phyloP scores from a whole-genome alignment of 2,329 filamentous ascomycete genomes.

The Epichloe hybrida region DNA sequence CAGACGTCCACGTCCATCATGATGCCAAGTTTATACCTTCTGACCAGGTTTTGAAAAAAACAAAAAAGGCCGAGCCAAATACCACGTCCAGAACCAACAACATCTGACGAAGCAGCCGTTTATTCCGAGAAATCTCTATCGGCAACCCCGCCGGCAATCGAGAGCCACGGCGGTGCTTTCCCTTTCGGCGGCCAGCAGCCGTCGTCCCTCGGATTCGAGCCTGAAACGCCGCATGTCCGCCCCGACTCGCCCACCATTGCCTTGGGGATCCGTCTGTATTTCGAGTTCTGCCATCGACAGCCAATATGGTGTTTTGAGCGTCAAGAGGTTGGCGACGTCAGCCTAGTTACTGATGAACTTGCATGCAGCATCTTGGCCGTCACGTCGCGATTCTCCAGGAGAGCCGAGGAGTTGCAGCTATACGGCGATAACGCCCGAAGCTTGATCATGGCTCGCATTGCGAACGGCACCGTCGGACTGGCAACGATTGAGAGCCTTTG shows the following conservation, averaged over 20 bases:
- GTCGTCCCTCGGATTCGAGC: constrained; percentile 16
- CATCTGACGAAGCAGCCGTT: constrained; percentile 17
- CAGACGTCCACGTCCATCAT: constrained; percentile 1
- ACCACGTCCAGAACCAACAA: constrained; percentile 12
- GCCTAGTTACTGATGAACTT: constrained; percentile 25
- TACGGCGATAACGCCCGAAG: constrained; percentile 27
- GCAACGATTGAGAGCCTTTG: constrained; percentile 37
- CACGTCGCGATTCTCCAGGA: constrained; percentile 25
- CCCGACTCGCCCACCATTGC: constrained; percentile 20
- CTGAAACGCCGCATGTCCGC: constrained; percentile 15
- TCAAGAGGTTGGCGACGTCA: constrained; percentile 24
- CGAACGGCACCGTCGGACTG: constrained; percentile 35
- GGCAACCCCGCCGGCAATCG: constrained; percentile 14
- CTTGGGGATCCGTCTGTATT: constrained; percentile 24
- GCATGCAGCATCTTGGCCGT: constrained; percentile 27
- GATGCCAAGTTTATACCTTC: constrained; percentile 9
- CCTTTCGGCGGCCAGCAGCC: constrained; percentile 11
- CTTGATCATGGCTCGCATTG: constrained; percentile 34
- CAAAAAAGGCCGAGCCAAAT: constrained; percentile 14
- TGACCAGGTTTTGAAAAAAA: constrained; percentile 12
- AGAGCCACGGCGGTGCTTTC: constrained; percentile 9
- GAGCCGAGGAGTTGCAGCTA: constrained; percentile 18
- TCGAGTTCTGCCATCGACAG: constrained; percentile 29
- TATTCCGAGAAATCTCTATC: constrained; percentile 23
- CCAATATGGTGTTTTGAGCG: constrained; percentile 32